Evolutionary conservation across 1,284 basidiomycete species (phyloP), one percentile per base, ranked within the genome.

Genomic region (Gomphus sp.): DNA sequence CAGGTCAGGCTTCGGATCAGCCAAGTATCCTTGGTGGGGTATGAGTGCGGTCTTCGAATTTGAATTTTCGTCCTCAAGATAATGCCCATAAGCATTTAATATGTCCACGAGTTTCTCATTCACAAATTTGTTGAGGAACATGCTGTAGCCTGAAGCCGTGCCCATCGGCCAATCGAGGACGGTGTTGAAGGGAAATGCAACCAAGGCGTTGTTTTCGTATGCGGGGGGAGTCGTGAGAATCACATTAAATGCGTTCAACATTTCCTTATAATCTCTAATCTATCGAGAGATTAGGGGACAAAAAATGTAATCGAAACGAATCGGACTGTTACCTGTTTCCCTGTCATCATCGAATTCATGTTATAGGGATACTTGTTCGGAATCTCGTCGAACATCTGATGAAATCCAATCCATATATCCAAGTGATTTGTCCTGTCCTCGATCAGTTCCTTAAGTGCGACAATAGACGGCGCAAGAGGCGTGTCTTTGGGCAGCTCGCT

Each of bases 111-210:
- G 14, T 43, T n/a, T 43, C n/a, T 14, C 41, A 5, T 43, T 43
- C 16, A 43, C 41, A n/a, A 18, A 14, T n/a, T 43, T 43, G 14
- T 43, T 16, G 16, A 69, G 69, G 1, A 72, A 69, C 56, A 76
- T 72, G 33, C 70, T 71, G 67, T 80, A 80, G 7, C 70, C 73
- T 7, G 69, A 66, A 59, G 75, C 75, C 1, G 79, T 79, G 14
- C 73, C 74, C 77, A 79, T 80, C 0, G 75, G 74, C 75, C 75
- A 77, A 58, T 76, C 70, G 41, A 81, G 66, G 54, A 80, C 66
- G 2, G 74, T 74, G 58, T 74, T 74, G 59, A 79, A 70, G 8
- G 78, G 77, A 43, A 43, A 43, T 22, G 75, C 71, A 28, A 77
- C 73, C 14, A 75, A 59, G 18, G 69, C 71, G 28, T 43, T 43